phyloP scores from a whole-genome alignment of 805 yeast species.

The Lipomyces sp. region DNA sequence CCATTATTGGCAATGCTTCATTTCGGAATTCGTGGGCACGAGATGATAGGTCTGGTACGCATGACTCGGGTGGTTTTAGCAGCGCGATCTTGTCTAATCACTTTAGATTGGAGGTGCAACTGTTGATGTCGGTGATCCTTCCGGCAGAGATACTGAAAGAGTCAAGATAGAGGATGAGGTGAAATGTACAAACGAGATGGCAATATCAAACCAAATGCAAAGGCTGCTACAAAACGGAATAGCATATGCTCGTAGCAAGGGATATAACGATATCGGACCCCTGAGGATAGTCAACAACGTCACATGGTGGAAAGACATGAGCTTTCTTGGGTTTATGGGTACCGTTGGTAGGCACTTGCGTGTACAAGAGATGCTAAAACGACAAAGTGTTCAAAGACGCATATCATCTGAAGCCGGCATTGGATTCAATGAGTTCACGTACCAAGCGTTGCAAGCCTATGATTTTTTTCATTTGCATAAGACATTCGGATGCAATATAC shows the following conservation, averaged over 20 bases:
- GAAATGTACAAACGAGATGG: slow-evolving; percentile 60
- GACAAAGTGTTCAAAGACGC: slow-evolving; percentile 84
- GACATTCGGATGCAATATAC: slow-evolving; percentile 64
- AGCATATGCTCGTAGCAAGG: slow-evolving; percentile 62
- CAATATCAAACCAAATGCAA: slow-evolving; percentile 66
- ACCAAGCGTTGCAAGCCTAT: slow-evolving; percentile 90
- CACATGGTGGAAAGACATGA: slow-evolving; percentile 83
- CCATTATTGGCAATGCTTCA: slow-evolving; percentile 87
- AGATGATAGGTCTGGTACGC: slow-evolving; percentile 73
- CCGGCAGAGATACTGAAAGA: slow-evolving; percentile 85
- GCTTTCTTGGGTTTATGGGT: slow-evolving; percentile 77
- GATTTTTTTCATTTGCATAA: slow-evolving; percentile 84
- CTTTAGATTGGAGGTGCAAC: slow-evolving; percentile 79
- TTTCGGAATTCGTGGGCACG: slow-evolving; percentile 78
- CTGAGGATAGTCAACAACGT: slow-evolving; percentile 64
- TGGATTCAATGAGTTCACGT: slow-evolving; percentile 92
- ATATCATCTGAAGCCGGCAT: slow-evolving; percentile 71
- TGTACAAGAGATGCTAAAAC: slow-evolving; percentile 81
- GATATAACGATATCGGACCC: slow-evolving; percentile 47
- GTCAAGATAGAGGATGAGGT: slow-evolving; percentile 56
- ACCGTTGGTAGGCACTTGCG: slow-evolving; percentile 78
- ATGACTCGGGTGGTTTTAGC: background rate
- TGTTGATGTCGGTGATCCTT: slow-evolving; percentile 95
- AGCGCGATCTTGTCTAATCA: background rate
- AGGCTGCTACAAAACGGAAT: slow-evolving; percentile 65